Evolutionary conservation across 2,329 filamentous ascomycete genomes (phyloP).

Genomic region (Penicillium sp.): DNA sequence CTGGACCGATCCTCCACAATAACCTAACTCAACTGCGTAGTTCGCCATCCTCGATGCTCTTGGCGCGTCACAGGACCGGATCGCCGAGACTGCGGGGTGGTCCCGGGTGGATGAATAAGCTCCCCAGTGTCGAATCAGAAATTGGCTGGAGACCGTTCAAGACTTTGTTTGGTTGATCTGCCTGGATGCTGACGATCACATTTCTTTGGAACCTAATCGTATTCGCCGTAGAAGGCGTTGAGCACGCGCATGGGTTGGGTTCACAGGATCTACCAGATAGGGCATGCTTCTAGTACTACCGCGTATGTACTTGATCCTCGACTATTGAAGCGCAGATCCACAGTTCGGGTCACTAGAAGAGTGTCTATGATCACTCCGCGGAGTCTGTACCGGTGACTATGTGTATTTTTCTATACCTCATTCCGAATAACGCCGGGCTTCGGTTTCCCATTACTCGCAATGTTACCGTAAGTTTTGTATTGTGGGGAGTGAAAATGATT

Average conservation of each 20-base stretch:
- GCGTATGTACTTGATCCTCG: background rate
- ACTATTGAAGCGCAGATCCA: background rate
- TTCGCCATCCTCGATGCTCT: constrained; percentile 1
- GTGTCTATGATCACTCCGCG: background rate
- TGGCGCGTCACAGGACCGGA: background rate
- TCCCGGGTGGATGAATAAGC: constrained; percentile 1
- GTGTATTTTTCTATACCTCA: too few relatives aligned
- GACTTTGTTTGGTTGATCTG: background rate
- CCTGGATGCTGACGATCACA: too few relatives aligned
- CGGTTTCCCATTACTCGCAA: background rate
- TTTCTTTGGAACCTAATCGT: background rate
- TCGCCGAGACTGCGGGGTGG: constrained; percentile 5
- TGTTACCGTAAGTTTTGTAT: background rate
- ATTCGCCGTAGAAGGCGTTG: background rate
- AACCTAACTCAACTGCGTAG: background rate
- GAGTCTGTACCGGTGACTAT: too few relatives aligned
- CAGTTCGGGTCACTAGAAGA: background rate
- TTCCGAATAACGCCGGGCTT: background rate
- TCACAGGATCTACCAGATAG: too few relatives aligned
- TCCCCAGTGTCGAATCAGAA: background rate
- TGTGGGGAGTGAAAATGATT: constrained; percentile 4
- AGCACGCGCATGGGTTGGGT: background rate
- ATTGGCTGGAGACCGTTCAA: background rate
- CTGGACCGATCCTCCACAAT: background rate
- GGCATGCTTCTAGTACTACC: too few relatives aligned